Base-by-base conservation (phyloP, 1,284 basidiomycete genomes). In the Boletus smithii region DNA sequence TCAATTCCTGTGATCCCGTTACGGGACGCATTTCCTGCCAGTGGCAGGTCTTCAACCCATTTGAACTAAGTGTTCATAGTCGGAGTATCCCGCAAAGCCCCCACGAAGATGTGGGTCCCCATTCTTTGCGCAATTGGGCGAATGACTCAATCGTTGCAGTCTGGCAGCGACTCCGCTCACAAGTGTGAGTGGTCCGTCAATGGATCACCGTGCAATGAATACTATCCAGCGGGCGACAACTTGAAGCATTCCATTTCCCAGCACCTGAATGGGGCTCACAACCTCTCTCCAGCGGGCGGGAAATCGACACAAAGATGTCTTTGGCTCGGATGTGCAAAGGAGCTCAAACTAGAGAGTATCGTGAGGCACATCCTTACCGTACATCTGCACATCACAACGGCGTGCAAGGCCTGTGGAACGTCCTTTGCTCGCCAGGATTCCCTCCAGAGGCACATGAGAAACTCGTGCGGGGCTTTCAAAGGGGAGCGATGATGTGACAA, bases 351-450 rank as follows among this genome's bases (percentile, higher is more conserved):
- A 18, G 65, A 63, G 23, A 66, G 62, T 5, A 48, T 67, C 5
- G 44, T 39, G 1, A 38, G 62, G 8, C 62, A 63, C n/a, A 41
- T 63, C 3, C 18, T 67, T 0, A 44, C 55, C 0, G 53, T 65
- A 1, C 63, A 63, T 23, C 23, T 66, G 3, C 53, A 39, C 14
- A 27, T 59, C n/a, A 48, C 17, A 1, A 34, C 49, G 16, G 10
- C 5, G 2, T 67, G 62, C 37, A 14, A 45, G 16, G 38, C 4
- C 7, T 63, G 62, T 31, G 53, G 61, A 5, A 48, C 52, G 0
- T 39, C 29, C 5, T 61, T 63, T 40, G 62, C 62, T 7, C 61
- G 65, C 17, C 46, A 9, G 22, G 62, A 66, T n/a, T 67, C 62
- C n/a, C 57, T 66, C n/a, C 60, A 44, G 36, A 58, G 62, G 8